These are phyloP conservation scores for Apostasia ramifera DNA, from an alignment of 106 monocot genomes.

Conservation along the genomic window DNA sequence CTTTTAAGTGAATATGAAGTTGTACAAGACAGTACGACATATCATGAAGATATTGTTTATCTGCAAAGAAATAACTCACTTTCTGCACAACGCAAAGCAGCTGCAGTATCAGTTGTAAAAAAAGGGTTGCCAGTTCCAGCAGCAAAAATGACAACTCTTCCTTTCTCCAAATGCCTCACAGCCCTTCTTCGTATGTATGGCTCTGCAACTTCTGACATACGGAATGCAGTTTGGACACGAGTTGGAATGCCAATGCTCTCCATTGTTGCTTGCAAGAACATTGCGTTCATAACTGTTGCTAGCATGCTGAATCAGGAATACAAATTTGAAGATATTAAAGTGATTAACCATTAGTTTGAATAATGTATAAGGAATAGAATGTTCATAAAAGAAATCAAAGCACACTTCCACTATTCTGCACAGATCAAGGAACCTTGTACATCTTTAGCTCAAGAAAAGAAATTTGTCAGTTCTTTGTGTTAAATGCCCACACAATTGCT, in stretches of 20 bases:
- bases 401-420: too few relatives aligned
- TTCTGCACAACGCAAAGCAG: constrained; percentile 96
- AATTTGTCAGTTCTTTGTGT: too few relatives aligned
- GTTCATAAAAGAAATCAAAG: too few relatives aligned
- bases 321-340: too few relatives aligned
- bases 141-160: constrained; percentile 96
- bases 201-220: constrained; percentile 98
- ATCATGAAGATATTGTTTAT: not conserved
- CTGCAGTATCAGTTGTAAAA: constrained; percentile 97
- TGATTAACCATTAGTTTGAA: too few relatives aligned
- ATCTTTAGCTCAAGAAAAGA: too few relatives aligned
- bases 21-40: not conserved
- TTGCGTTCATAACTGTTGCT: constrained; percentile 99
- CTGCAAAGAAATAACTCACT: constrained; percentile 45
- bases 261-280: constrained; percentile 99
- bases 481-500: too few relatives aligned
- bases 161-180: constrained; percentile 93
- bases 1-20: too few relatives aligned
- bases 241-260: constrained; percentile 98
- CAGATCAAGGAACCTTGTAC: too few relatives aligned
- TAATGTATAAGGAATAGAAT: too few relatives aligned
- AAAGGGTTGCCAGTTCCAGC: constrained; percentile 99
- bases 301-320: constrained; percentile 52
- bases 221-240: constrained; percentile 94
- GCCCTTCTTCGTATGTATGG: constrained; percentile 95